Evolutionary conservation across 352 stramenopile species (phyloP), one percentile per base, ranked within the genome.

Genomic region (Phytophthora cryptogea): DNA sequence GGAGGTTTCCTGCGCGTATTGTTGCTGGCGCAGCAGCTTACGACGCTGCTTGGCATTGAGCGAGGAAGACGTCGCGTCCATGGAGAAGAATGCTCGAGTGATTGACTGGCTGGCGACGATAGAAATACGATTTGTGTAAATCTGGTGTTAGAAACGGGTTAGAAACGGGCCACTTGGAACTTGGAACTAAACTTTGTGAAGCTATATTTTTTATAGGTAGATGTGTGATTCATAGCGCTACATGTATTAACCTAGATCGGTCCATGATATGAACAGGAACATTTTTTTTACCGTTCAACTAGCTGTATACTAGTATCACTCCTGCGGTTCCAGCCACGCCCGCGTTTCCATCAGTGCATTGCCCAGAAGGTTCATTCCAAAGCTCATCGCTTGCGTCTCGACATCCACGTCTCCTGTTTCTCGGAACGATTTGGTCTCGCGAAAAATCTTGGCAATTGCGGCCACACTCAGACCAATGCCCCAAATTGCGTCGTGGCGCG

Each of bases 21-120:
- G 74, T 63, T 89, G 78, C 54, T 83, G 60, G 33, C 80, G 80
- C 49, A 79, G 69, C 41, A 90, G 68, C 67, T 90, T 89, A 46
- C 83, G 80, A 14, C 83, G 80, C 59, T 90, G 79, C 77, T 91
- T 93, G 48, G 84, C 84, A 72, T 94, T 94, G 67, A 92, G 31
- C 39, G 30, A 55, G 13, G 27, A 72, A 13, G 16, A 16, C 16
- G 50, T 40, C 28, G 56, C 43, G 27, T 54, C 56, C 37, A 66
- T 62, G 8, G 41, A 30, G 16, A 17, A n/a, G 17, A 45, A 26
- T 53, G 52, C 20, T 23, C 20, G 39, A 7, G 16, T 23, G 16
- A 61, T 50, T 59, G 58, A 45, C 42, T 61, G 51, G 51, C 35
- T 61, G 51, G 31, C 30, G 10, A 13, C 2, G n/a, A 20, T 52